Conservation (phyloP, 208 protist species). For the Leishmania arabica region DNA sequence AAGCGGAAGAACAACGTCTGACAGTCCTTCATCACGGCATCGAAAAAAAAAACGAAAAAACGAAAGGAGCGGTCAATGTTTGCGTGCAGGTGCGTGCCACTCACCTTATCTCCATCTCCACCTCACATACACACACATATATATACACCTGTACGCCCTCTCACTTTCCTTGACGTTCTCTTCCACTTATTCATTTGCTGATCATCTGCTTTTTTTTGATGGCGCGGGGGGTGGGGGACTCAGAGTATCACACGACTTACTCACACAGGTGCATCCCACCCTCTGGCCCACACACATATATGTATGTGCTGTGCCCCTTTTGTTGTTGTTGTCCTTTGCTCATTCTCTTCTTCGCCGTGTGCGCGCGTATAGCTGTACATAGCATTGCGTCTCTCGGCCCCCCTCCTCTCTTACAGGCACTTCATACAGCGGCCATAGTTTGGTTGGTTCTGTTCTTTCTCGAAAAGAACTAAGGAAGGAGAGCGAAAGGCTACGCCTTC, state of each 20-base stretch:
- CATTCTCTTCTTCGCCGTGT: neutral
- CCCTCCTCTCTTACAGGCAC: too few species aligned
- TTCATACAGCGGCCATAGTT: neutral
- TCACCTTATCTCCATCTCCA: neutral
- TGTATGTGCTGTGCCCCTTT: neutral
- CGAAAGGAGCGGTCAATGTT: neutral
- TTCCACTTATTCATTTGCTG: neutral
- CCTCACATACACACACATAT: neutral
- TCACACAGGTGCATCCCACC: neutral
- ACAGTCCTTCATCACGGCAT: neutral
- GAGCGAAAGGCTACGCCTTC: neutral
- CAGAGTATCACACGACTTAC: neutral
- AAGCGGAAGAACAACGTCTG: neutral
- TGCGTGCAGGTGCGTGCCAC: neutral
- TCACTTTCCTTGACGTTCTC: neutral
- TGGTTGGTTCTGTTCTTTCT: neutral
- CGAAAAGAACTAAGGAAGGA: neutral
- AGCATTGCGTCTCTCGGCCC: neutral
- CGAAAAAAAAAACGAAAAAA: neutral
- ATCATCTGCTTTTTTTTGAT: neutral
- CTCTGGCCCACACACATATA: neutral
- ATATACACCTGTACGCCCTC: neutral
- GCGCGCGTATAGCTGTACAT: neutral
- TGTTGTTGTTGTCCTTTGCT: neutral
- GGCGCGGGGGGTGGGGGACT: neutral